Conservation (phyloP, 2,329 filamentous ascomycete genomes). For the Allantophomopsis cytisporea region DNA sequence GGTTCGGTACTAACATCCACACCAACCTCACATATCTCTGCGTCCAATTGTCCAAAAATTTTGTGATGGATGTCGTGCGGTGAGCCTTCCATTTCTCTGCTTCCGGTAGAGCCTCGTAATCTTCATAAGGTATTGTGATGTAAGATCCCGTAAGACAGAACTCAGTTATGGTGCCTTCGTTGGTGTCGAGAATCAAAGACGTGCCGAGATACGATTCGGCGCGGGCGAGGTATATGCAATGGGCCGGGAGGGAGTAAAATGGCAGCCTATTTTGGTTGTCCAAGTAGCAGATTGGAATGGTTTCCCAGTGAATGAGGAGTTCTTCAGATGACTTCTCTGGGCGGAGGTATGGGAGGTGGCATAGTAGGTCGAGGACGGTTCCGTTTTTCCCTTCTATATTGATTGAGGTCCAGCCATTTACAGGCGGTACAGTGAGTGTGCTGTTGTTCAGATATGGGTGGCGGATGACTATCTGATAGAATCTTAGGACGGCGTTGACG, state of each 20-base stretch:
- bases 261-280: neutral
- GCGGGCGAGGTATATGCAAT: constrained; percentile 1
- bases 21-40: neutral
- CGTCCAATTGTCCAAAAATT: constrained; percentile 1
- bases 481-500: neutral
- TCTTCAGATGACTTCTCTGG: neutral
- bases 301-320: neutral
- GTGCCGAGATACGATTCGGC: neutral
- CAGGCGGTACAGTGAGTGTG: neutral
- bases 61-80: neutral
- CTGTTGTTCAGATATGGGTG: neutral
- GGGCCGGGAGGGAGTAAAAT: neutral
- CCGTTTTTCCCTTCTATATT: constrained; percentile 1
- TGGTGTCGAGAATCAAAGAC: neutral
- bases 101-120: neutral
- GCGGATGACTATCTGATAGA: neutral
- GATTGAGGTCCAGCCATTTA: neutral
- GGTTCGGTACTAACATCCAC: neutral
- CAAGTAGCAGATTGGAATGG: constrained; percentile 1
- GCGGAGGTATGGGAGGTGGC: constrained; percentile 1
- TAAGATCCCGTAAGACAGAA: neutral
- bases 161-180: constrained; percentile 1
- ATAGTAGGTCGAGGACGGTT: neutral
- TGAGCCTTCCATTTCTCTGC: constrained; percentile 1
- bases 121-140: neutral